Base-by-base conservation (phyloP, 2,329 filamentous ascomycete genomes). In the Cordyceps cateniannulata region DNA sequence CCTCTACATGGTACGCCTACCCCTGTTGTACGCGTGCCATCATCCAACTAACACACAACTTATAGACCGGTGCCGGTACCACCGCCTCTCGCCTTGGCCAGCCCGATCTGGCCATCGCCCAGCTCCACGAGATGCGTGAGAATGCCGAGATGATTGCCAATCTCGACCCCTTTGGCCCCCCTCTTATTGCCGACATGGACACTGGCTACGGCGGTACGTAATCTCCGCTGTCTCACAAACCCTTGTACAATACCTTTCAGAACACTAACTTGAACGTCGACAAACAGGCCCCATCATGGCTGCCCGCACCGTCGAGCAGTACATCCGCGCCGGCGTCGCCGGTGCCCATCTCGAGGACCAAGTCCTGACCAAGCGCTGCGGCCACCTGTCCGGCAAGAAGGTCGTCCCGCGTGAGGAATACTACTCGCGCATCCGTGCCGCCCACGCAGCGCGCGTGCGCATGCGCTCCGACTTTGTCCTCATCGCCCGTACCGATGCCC, bases 141-240 rank as follows among this genome's bases (percentile, higher is more conserved):
- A 85, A 87, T 69, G 85, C 85, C 10, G 76, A 79, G 58, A 87
- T 87, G 83, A 84, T 88, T 63, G 84, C 85, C 59, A 79, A 78
- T 48, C 74, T 88, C 38, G 77, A 85, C 64, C 79, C 81, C 0
- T 71, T 72, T 0, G 74, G 81, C 3, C 79, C 81, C 0, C 85
- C 85, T 0, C 69, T 88, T 16, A 86, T 87, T 67, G 84, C 82
- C 20, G 83, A 86, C 67, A 81, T 80, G 56, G 82, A 85, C 68
- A 84, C 82, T 0, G 81, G 82, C 40, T 85, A 83, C 68, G 83
- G 81, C 58, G 76, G 80, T 75, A 65, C 66, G 72, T 50, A 42
- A 16, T 8, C 20, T 20, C 40, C 8, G 12, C n/a, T 35, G 32
- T n/a, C 35, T 48, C 12, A 38, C 47, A 52, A 16, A 42, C 38